Evolutionary conservation across 352 stramenopile species (phyloP).

Genomic region (Pythium utonaiense): DNA sequence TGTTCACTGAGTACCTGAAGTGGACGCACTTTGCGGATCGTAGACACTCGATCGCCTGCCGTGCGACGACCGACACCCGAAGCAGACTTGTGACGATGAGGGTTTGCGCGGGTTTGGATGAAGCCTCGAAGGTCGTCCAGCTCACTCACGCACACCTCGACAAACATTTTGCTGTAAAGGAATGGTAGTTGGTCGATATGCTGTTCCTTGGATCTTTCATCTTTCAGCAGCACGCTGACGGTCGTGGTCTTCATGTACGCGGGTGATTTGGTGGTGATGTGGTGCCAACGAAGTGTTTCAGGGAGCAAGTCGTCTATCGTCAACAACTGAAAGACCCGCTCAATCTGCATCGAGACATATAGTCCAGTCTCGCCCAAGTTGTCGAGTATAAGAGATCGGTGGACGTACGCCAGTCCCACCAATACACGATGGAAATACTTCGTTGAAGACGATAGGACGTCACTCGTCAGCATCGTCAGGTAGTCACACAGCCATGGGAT

Average conservation of each 20-base stretch:
- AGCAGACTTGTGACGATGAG: slow-evolving; percentile 17
- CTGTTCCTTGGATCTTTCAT: background rate
- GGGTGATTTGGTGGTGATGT: slow-evolving; percentile 8
- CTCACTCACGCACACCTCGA: slow-evolving; percentile 58
- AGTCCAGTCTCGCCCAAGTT: slow-evolving; percentile 47
- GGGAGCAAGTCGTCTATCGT: slow-evolving; percentile 24
- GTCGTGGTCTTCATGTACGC: slow-evolving; percentile 7
- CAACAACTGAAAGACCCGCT: slow-evolving; percentile 49
- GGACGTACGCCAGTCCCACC: slow-evolving; percentile 37
- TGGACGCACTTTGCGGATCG: slow-evolving; percentile 61
- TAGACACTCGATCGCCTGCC: slow-evolving; percentile 10
- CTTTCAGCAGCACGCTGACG: slow-evolving; percentile 13
- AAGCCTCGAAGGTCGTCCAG: slow-evolving; percentile 55
- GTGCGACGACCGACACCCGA: slow-evolving; percentile 7
- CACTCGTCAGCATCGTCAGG: slow-evolving; percentile 50
- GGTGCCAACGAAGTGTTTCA: background rate
- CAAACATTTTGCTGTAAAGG: slow-evolving; percentile 61
- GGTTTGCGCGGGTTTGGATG: slow-evolving; percentile 48
- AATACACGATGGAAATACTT: slow-evolving; percentile 50
- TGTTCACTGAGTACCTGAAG: slow-evolving; percentile 44
- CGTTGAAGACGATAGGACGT: slow-evolving; percentile 45
- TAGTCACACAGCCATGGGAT: slow-evolving; percentile 69
- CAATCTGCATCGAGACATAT: slow-evolving; percentile 57
- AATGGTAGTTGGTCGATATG: slow-evolving; percentile 46
- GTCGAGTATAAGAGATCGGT: slow-evolving; percentile 42